Conservation (phyloP, 2,329 filamentous ascomycete genomes). For the Fusarium sulawesiense region DNA sequence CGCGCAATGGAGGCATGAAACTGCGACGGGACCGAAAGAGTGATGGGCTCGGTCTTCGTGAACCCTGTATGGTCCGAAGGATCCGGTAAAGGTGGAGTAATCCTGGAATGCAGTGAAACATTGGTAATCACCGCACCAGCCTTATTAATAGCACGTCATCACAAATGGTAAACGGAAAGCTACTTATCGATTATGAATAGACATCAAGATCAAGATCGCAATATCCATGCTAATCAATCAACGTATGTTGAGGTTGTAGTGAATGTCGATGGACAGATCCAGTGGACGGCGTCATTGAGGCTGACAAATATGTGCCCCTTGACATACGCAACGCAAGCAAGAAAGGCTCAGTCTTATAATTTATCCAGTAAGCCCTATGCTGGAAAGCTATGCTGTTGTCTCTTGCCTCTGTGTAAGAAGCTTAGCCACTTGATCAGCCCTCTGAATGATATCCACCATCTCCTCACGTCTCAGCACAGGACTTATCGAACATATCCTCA, state of each 20-base stretch:
- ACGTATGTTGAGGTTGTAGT: too few relatives aligned
- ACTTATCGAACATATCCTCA: conserved; percentile 17
- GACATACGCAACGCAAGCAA: background rate
- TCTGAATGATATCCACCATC: conserved; percentile 1
- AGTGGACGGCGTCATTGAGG: background rate
- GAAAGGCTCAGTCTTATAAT: background rate
- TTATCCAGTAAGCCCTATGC: background rate
- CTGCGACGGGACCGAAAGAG: background rate
- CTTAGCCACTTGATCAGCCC: background rate
- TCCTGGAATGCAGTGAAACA: background rate
- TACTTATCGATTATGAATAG: background rate
- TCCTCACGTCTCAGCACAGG: background rate
- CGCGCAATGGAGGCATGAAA: background rate
- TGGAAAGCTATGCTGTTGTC: background rate
- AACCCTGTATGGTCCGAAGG: background rate
- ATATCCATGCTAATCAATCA: too few relatives aligned
- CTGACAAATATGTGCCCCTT: background rate
- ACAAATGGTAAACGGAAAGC: background rate
- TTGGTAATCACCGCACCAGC: background rate
- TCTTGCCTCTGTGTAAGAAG: background rate
- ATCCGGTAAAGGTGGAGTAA: background rate
- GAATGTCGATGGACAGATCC: too few relatives aligned
- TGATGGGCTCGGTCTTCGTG: background rate
- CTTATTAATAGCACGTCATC: background rate
- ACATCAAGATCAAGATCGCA: background rate